These are phyloP conservation scores for Chytriomyces sp. DNA, from an alignment of 192 early-diverging fungal genomes.

Conservation along the genomic window DNA sequence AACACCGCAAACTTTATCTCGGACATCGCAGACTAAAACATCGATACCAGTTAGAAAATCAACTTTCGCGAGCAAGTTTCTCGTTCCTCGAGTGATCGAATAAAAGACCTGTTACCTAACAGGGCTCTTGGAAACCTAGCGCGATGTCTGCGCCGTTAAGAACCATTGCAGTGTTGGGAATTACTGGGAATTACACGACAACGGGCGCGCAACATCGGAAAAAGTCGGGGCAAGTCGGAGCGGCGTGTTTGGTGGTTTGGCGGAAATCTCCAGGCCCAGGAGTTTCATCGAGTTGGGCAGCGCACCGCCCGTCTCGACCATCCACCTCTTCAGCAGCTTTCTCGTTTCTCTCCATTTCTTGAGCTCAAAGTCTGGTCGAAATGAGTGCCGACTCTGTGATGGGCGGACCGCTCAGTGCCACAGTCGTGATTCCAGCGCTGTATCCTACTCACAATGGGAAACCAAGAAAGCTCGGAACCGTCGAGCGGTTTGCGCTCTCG, in stretches of 20 bases:
- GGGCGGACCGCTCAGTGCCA: neutral
- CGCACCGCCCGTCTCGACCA: neutral
- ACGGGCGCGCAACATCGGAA: neutral
- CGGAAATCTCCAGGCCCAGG: neutral
- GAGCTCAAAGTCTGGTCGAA: neutral
- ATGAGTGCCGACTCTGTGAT: slow-evolving; percentile 28
- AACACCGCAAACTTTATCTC: no score
- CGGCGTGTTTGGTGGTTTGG: neutral
- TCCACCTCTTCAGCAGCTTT: neutral
- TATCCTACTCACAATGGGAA: slow-evolving; percentile 45
- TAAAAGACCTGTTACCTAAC: no score
- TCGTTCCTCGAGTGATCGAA: no score
- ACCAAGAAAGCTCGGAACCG: slow-evolving; percentile 46
- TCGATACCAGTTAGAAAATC: no score
- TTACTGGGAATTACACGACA: neutral
- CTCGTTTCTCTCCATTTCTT: neutral
- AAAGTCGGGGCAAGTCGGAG: neutral
- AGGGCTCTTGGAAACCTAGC: no score
- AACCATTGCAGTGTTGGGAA: no score
- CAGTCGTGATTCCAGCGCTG: slow-evolving; percentile 44
- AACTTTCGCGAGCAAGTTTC: no score
- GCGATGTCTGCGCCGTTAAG: no score
- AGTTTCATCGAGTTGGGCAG: neutral
- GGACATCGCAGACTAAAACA: no score
- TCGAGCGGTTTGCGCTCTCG: slow-evolving; percentile 66